Conservation (phyloP, 331 rosid genomes). For the Rosa hybrid region DNA sequence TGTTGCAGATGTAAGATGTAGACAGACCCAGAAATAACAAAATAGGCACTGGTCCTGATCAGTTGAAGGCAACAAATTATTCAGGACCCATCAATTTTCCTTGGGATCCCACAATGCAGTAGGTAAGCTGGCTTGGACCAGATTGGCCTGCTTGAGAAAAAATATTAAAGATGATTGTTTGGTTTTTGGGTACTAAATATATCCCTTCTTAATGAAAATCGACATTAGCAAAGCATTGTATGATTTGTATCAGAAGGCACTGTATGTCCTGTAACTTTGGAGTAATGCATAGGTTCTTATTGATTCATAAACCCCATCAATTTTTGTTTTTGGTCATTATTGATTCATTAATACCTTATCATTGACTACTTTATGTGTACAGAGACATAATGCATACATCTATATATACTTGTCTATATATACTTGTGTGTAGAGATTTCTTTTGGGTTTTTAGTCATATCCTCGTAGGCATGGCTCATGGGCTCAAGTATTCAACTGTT, state of each 20-base stretch:
- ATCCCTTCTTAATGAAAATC: neutral
- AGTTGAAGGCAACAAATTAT: neutral
- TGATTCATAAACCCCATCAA: neutral
- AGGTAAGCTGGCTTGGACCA: neutral
- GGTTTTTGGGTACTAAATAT: neutral
- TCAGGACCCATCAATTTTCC: neutral
- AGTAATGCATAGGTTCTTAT: neutral
- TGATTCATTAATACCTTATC: neutral
- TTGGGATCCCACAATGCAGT: neutral
- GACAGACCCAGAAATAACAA: constrained; percentile 33
- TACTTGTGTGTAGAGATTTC: neutral
- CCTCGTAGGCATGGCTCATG: neutral
- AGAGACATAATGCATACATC: neutral
- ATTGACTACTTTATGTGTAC: neutral
- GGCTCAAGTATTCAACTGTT: neutral
- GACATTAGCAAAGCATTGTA: neutral
- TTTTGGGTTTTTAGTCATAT: neutral
- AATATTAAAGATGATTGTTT: neutral
- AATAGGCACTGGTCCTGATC: neutral
- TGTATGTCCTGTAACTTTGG: neutral
- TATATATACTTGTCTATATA: neutral
- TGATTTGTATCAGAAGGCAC: neutral
- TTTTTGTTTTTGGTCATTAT: neutral
- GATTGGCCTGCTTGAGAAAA: neutral
- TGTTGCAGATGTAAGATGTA: constrained; percentile 80